phyloP scores from a whole-genome alignment of 1,284 basidiomycete species.

The Trametes polyzona region DNA sequence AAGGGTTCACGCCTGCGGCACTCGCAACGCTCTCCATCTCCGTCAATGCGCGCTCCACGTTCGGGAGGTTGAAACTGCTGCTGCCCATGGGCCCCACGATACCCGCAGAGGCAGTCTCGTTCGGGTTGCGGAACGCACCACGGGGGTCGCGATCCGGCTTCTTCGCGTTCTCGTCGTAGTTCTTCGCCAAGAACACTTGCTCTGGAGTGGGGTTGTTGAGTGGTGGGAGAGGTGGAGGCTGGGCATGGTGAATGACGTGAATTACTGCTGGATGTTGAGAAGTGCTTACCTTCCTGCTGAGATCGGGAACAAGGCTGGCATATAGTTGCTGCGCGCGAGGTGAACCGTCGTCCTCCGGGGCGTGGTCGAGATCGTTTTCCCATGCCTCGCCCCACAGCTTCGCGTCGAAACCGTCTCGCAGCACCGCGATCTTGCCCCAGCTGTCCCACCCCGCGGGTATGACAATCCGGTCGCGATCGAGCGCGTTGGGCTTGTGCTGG shows the following conservation, averaged over 20 bases:
- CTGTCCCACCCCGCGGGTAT: conserved; percentile 97
- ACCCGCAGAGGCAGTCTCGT: conserved; percentile 60
- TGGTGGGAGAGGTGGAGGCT: conserved; percentile 71
- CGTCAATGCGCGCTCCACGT: conserved; percentile 81
- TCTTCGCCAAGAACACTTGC: conserved; percentile 84
- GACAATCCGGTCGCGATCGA: conserved; percentile 91
- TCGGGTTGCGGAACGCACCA: conserved; percentile 80
- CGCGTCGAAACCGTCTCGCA: conserved; percentile 92
- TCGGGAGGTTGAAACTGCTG: conserved; percentile 81
- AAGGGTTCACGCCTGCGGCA: conserved; percentile 26
- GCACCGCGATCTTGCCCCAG: conserved; percentile 93
- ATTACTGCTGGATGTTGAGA: too few relatives aligned
- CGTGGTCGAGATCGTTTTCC: conserved; percentile 66
- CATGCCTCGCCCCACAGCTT: conserved; percentile 82
- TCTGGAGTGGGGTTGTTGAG: conserved; percentile 83
- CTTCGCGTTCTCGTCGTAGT: conserved; percentile 88
- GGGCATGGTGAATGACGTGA: neutral
- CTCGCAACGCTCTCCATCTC: conserved; percentile 77
- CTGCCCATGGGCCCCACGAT: conserved; percentile 90
- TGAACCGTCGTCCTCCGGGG: conserved; percentile 44
- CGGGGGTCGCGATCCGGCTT: conserved; percentile 88
- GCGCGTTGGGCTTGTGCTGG: conserved; percentile 83
- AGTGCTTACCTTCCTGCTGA: conserved; percentile 63
- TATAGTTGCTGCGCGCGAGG: conserved; percentile 63
- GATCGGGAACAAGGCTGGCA: conserved; percentile 67